Conservation (phyloP, 208 protist species). For the Crithidia fasciculata region DNA sequence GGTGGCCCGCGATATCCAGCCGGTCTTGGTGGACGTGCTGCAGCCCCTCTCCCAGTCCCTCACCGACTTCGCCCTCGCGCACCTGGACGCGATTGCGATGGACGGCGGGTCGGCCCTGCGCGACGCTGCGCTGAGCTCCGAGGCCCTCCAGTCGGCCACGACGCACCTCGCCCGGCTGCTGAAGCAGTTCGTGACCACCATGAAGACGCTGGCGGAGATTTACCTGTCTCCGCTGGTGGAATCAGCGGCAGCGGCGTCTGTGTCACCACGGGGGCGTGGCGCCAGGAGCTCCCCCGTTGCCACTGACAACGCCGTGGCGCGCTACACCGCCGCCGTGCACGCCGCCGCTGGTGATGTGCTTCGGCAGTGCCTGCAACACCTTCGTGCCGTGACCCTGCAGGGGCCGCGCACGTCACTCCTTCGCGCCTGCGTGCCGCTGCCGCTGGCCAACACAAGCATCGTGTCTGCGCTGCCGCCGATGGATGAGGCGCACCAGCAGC, state of each 20-base stretch:
- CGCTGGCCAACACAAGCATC: conserved; percentile 20
- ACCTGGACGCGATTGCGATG: conserved; percentile 42
- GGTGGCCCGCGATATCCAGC: conserved; percentile 71
- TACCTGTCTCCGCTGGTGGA: conserved; percentile 52
- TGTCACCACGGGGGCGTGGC: neutral
- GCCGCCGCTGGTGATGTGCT: conserved; percentile 22
- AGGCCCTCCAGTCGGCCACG: conserved; percentile 34
- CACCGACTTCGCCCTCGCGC: conserved; percentile 43
- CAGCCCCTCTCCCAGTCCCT: conserved; percentile 46
- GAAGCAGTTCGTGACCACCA: conserved; percentile 54
- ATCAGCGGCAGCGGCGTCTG: neutral
- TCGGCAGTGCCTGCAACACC: conserved; percentile 3
- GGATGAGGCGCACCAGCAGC: conserved; percentile 10
- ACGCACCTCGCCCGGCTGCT: conserved; percentile 52
- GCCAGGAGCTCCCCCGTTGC: neutral
- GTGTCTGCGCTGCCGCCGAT: conserved; percentile 12
- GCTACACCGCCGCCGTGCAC: conserved; percentile 25
- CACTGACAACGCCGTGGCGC: conserved; percentile 11
- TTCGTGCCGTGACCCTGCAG: conserved; percentile 4
- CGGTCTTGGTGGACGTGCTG: conserved; percentile 75
- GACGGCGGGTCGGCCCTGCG: conserved; percentile 43
- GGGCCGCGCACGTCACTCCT: conserved; percentile 18
- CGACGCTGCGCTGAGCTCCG: conserved; percentile 16
- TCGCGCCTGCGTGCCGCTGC: conserved; percentile 21
- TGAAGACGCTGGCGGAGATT: conserved; percentile 69